Percentiles rank a stretch among this genome's conserved stretches.
Evolutionary conservation across 257 asterid genomes (phyloP).

Genomic region (Plantago elongata): DNA sequence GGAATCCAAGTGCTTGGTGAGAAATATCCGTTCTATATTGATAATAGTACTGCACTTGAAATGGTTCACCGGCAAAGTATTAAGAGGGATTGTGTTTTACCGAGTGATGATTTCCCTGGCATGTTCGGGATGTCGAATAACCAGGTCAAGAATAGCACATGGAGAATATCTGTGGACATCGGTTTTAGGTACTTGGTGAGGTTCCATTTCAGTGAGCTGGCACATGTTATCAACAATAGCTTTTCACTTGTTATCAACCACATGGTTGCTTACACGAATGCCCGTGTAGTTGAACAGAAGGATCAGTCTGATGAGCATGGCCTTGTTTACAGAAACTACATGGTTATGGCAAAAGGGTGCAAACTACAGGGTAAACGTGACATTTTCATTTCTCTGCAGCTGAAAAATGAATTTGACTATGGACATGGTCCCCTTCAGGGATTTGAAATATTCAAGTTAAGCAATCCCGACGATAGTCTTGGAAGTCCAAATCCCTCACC

Average conservation of each 20-base stretch:
- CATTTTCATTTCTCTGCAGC: constrained; percentile 37
- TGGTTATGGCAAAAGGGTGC: constrained; percentile 53
- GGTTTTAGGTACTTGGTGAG: constrained; percentile 63
- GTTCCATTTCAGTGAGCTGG: constrained; percentile 43
- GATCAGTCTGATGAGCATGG: constrained; percentile 18
- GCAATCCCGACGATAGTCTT: constrained; percentile 60
- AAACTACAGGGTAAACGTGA: constrained; percentile 39
- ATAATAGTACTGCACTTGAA: constrained; percentile 38
- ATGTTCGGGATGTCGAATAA: constrained; percentile 37
- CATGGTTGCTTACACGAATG: constrained; percentile 31
- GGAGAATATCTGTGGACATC: constrained; percentile 38
- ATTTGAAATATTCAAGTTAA: constrained; percentile 57
- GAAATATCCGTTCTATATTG: constrained; percentile 27
- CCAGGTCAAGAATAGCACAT: constrained; percentile 24
- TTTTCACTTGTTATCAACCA: constrained; percentile 38
- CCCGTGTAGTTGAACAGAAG: constrained; percentile 32
- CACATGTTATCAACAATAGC: constrained; percentile 19
- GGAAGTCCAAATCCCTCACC: constrained; percentile 37
- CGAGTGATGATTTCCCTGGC: constrained; percentile 24
- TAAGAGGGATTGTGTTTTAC: constrained; percentile 23
- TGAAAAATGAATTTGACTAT: constrained; percentile 16
- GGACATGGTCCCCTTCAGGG: constrained; percentile 48
- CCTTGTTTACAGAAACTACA: constrained; percentile 42
- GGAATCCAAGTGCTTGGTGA: constrained; percentile 27
- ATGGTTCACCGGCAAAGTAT: constrained; percentile 25